A percentile compares a stretch with the other conserved stretches of the same genome.
Conservation (phyloP, 345 rosid species). For the Salix purpurea region DNA sequence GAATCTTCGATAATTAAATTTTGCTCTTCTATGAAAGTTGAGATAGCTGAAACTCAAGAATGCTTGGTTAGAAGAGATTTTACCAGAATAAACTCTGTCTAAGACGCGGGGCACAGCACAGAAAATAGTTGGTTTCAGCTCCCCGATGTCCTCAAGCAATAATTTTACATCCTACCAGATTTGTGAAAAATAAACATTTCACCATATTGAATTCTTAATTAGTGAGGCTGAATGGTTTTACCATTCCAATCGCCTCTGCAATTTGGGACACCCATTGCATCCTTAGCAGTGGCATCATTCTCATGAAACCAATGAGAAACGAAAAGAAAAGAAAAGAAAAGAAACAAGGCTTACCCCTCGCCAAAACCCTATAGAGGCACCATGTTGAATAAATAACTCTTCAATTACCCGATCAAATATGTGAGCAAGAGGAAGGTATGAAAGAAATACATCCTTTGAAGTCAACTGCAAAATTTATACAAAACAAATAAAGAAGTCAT, state of each 20-base stretch:
- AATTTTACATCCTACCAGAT: slow-evolving; percentile 75
- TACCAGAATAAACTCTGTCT: slow-evolving; percentile 79
- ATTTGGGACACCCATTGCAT: neutral
- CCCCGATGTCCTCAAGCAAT: slow-evolving; percentile 79
- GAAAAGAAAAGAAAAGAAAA: neutral
- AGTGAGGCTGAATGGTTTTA: neutral
- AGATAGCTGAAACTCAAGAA: neutral
- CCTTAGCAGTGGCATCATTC: neutral
- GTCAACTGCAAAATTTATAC: slow-evolving; percentile 48
- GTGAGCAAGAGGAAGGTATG: slow-evolving; percentile 97
- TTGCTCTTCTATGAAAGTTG: neutral
- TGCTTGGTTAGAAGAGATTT: slow-evolving; percentile 3
- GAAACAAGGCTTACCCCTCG: slow-evolving; percentile 67
- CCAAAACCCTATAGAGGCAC: slow-evolving; percentile 93
- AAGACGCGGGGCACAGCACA: slow-evolving; percentile 99
- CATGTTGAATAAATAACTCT: slow-evolving; percentile 66
- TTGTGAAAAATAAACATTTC: slow-evolving; percentile 7
- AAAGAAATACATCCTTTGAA: slow-evolving; percentile 67
- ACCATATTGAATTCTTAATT: slow-evolving; percentile 1
- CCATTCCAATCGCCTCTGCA: neutral
- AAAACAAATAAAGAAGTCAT: neutral
- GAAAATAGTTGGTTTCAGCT: slow-evolving; percentile 82
- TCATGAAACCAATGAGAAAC: neutral
- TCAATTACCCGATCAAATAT: slow-evolving; percentile 92
- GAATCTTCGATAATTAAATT: neutral